Evolutionary conservation across 164 flowering plant species (phyloP), one percentile per base, ranked within the genome.

Genomic region (Vitis labrusca): DNA sequence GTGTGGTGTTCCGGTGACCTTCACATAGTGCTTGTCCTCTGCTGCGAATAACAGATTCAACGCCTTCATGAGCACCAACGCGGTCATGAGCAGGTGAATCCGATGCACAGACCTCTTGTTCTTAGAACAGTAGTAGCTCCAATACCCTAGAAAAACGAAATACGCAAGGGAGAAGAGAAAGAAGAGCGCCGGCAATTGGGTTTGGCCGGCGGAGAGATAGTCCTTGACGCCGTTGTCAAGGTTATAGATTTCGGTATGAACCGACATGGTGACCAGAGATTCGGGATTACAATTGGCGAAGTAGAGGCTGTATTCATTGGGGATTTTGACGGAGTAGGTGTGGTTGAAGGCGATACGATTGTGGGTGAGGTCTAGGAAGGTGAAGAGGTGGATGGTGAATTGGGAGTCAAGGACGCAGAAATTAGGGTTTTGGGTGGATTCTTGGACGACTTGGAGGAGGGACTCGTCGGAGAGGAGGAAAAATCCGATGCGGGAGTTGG

Each of bases 381-480:
- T 83, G 80, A 93, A 88, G 63, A 93, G 85, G 3, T 1, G 44
- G 27, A 1, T 32, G 64, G 82, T 78, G 84, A 76, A 84, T 30
- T 71, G 78, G 65, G 93, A 88, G 4, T 84, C 82, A 72, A 93
- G 89, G 52, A 91, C 91, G 79, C 98, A 93, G 71, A 84, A 88
- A n/a, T 58, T 65, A 48, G 88, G 82, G 74, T 74, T 82, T 32
- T 77, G 78, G 50, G 85, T 85, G 58, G 82, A 75, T 80, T 93
- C 97, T 30, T 79, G 44, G 61, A 91, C 74, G 63, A 89, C 84
- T n/a, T 82, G 91, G 66, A 86, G 77, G 58, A 88, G 87, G 60
- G 96, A 71, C 64, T 89, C 92, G 54, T 93, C 93, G 29, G 94
- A 82, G 61, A 93, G 81, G 74, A 93, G 90, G 83, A 92, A 89